phyloP scores from a whole-genome alignment of 1,284 basidiomycete species.

The Irpex sp. region DNA sequence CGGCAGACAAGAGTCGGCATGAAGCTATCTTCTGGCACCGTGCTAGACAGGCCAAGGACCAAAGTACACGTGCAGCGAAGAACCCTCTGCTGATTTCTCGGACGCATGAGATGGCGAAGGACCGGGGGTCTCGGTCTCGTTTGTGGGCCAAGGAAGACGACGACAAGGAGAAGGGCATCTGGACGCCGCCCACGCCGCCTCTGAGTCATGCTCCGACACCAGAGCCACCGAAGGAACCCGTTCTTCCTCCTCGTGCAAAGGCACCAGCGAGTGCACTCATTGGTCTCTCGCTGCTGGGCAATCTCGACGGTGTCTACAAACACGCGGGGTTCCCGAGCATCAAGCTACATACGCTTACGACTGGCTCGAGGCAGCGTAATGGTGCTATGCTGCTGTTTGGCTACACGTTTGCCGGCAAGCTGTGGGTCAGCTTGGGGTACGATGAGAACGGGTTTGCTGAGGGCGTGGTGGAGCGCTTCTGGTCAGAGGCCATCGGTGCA shows the following conservation, averaged over 20 bases:
- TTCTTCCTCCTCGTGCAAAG: constrained; percentile 24
- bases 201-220: constrained; percentile 13
- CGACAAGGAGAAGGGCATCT: constrained; percentile 45
- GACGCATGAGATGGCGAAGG: constrained; percentile 58
- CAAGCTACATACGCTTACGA: constrained; percentile 67
- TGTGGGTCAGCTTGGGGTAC: constrained; percentile 75
- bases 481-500: constrained; percentile 46
- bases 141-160: constrained; percentile 74
- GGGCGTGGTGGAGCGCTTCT: constrained; percentile 53
- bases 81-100: constrained; percentile 56
- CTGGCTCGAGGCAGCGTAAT: constrained; percentile 69
- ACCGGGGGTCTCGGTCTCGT: constrained; percentile 56
- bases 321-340: constrained; percentile 53
- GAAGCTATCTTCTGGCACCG: constrained; percentile 67
- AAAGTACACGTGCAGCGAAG: constrained; percentile 62
- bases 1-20: constrained; percentile 33
- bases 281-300: constrained; percentile 75
- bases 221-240: constrained; percentile 16
- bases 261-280: constrained; percentile 59
- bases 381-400: constrained; percentile 75
- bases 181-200: constrained; percentile 33
- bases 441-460: constrained; percentile 69
- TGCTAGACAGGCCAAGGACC: constrained; percentile 61
- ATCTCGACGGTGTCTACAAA: constrained; percentile 75
- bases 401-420: constrained; percentile 69